Conservation (phyloP, 345 rosid genomes). For the Jatropha curcas region DNA sequence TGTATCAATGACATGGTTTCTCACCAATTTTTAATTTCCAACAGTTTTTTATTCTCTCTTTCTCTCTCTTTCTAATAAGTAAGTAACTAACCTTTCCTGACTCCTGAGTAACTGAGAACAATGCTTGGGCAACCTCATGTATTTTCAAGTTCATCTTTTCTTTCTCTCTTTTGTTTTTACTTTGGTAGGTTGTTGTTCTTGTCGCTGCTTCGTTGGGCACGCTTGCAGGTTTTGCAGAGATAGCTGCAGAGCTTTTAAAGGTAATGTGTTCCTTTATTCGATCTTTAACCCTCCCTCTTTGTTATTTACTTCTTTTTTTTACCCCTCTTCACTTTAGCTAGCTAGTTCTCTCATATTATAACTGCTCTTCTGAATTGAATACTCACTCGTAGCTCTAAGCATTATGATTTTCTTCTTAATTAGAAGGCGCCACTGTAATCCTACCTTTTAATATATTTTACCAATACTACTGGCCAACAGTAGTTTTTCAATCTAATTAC, state of each 20-base stretch:
- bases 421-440: no score
- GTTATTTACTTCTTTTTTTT: background rate
- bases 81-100: constrained; percentile 7
- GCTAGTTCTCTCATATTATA: no score
- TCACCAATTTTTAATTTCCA: background rate
- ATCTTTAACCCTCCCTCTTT: background rate
- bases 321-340: background rate
- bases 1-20: constrained; percentile 3
- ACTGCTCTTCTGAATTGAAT: no score
- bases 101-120: background rate
- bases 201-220: constrained; percentile 47
- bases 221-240: constrained; percentile 43
- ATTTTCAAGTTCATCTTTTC: background rate
- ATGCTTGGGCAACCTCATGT: background rate
- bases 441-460: no score
- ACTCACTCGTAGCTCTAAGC: no score
- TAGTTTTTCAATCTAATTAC: no score
- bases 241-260: constrained; percentile 36
- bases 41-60: background rate
- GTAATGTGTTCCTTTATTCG: constrained; percentile 15
- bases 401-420: no score
- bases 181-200: constrained; percentile 42
- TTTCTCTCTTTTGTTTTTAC: constrained; percentile 16
- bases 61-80: background rate
- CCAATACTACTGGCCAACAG: no score